Base-by-base conservation (phyloP, 169 alveolate genomes). In the Perkinsus olseni region DNA sequence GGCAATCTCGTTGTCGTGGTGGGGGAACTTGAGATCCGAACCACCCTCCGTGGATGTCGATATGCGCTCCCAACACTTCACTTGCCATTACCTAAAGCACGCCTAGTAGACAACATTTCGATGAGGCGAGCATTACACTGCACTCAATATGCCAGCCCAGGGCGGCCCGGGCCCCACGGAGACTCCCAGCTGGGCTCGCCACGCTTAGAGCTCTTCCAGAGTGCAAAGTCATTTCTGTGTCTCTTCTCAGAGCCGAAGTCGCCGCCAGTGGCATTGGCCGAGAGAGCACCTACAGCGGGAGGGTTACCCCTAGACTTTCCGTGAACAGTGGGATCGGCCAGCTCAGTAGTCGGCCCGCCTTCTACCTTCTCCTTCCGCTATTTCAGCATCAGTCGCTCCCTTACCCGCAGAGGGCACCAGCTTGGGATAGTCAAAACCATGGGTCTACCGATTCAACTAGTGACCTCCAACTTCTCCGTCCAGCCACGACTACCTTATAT, bases 61-160 rank as follows among this genome's bases (percentile, higher is more conserved):
- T 96, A 8, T 98, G 98, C 91, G 95, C 94, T 31, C 99, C 99
- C 50, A 98, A 95, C 34, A 98, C 96, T 92, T 96, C 96, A 50
- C 97, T 96, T 45, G 99, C 99, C 99, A 99, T 99, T 24, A 62
- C 82, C 82, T 62, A 24, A 62, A 0, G 17, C 50, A 40, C 31
- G 17, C 34, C n/a, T 28, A 0, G 82, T n/a, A n/a, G n/a, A n/a
- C n/a, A n/a, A n/a, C n/a, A n/a, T n/a, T n/a, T n/a, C n/a, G n/a
- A n/a, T 34, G 74, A 31, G 50, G 13, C 13, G 38, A 11, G 11
- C 38, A n/a, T 94, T 38, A 98, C 99, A 51, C 99, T 98, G 96
- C 99, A 99, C 96, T 99, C 99, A 93, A 99, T 99, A 96, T 99
- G 99, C 99, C 99, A 99, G n/a, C 99, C n/a, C 99, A 8, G 99